These are phyloP conservation scores for Ophiosphaerella korrae DNA, from an alignment of 2,329 filamentous ascomycete genomes.

Conservation along the genomic window DNA sequence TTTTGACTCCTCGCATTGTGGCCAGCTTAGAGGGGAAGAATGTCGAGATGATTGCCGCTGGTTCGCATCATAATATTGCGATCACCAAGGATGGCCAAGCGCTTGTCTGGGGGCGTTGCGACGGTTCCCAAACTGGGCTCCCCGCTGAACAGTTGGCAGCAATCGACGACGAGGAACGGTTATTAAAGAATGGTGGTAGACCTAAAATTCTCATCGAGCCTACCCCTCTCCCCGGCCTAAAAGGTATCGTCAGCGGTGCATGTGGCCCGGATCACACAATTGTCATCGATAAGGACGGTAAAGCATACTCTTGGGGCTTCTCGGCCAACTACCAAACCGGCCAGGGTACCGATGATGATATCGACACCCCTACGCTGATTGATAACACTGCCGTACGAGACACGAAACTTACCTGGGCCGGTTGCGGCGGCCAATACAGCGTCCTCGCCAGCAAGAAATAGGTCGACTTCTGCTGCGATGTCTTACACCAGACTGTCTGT, in stretches of 20 bases:
- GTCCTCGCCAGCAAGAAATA: conserved; percentile 56
- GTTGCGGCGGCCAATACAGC: conserved; percentile 85
- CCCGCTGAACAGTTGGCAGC: conserved; percentile 33
- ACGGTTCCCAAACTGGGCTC: conserved; percentile 61
- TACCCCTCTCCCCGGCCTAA: conserved; percentile 64
- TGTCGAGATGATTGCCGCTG: conserved; percentile 73
- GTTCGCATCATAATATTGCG: conserved; percentile 74
- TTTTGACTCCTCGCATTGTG: conserved; percentile 70
- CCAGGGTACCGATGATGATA: conserved; percentile 76
- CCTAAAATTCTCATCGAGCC: conserved; percentile 76
- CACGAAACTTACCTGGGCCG: conserved; percentile 76
- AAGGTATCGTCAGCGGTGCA: conserved; percentile 60
- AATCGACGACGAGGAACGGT: conserved; percentile 46
- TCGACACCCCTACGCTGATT: conserved; percentile 76
- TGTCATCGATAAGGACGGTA: conserved; percentile 70
- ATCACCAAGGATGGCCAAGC: conserved; percentile 60
- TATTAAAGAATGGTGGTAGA: conserved; percentile 61
- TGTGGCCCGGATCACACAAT: conserved; percentile 76
- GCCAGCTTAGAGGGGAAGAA: conserved; percentile 65
- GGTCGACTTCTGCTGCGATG: background rate
- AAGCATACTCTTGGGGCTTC: conserved; percentile 81
- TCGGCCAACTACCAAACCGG: conserved; percentile 81
- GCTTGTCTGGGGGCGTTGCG: conserved; percentile 65
- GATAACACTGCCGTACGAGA: conserved; percentile 83
- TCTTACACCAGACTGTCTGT: conserved; percentile 10